These are phyloP conservation scores for Ceratobasidium sp. DNA, from an alignment of 1,284 basidiomycete species.

Conservation along the genomic window DNA sequence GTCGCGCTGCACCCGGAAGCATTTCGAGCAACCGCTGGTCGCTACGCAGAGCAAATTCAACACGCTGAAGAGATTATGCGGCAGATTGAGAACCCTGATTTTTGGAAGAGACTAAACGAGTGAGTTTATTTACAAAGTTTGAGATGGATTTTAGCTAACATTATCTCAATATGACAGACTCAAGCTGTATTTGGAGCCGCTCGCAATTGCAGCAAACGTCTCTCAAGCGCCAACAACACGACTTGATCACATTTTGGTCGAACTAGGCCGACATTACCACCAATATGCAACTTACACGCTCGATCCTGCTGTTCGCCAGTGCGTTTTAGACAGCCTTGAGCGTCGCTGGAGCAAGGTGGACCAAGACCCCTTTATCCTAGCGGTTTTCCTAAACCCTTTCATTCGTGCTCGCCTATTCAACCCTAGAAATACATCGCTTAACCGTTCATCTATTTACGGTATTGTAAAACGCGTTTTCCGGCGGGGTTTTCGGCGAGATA, in stretches of 20 bases:
- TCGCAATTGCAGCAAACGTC: slow-evolving; percentile 57
- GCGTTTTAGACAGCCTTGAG: slow-evolving; percentile 56
- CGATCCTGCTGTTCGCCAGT: slow-evolving; percentile 39
- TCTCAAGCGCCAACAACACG: slow-evolving; percentile 54
- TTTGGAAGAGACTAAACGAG: slow-evolving; percentile 10
- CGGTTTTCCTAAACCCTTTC: slow-evolving; percentile 56
- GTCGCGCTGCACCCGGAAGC: slow-evolving; percentile 9
- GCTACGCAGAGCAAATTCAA: neutral
- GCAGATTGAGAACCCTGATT: neutral
- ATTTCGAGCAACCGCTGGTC: neutral
- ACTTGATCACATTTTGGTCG: slow-evolving; percentile 56
- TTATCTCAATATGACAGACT: slow-evolving; percentile 48
- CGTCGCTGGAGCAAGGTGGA: slow-evolving; percentile 57
- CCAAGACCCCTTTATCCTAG: slow-evolving; percentile 59
- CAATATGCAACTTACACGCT: neutral
- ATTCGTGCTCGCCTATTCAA: slow-evolving; percentile 37
- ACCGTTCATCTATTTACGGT: neutral
- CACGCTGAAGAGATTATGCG: neutral
- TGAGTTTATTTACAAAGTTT: neutral
- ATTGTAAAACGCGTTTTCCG: slow-evolving; percentile 11
- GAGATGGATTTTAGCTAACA: neutral
- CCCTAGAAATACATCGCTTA: neutral
- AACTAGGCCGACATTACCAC: slow-evolving; percentile 54
- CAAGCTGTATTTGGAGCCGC: slow-evolving; percentile 54
- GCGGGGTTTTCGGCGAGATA: slow-evolving; percentile 3